Base-by-base conservation (phyloP, 2,329 filamentous ascomycete genomes). In the Aspergillus sp. region DNA sequence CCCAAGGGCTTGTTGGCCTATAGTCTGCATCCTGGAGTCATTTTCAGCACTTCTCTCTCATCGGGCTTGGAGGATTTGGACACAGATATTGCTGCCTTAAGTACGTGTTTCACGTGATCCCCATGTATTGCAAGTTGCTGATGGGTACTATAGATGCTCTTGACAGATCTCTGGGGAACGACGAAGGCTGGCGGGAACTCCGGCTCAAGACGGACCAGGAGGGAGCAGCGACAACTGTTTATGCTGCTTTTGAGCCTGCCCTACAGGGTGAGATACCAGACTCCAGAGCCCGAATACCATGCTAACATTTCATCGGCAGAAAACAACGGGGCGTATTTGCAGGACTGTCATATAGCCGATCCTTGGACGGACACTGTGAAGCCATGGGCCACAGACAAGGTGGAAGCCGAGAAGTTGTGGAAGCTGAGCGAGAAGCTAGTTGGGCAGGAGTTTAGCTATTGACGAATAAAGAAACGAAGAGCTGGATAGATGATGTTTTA, bases 351-450 rank as follows among this genome's bases (percentile, higher is more conserved):
- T 51, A 64, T 79, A 4, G 64, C 66, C 2, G 64, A 75, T 49
- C 76, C 64, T 71, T 71, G 66, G 12, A 68, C 56, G 2, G 71
- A 75, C 9, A 66, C 69, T 0, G 74, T 74, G 6, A 65, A 62
- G 34, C 57, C 64, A 7, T 67, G 65, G 62, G 65, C 64, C 15
- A 66, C 60, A 5, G 64, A 61, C 34, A 61, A 51, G n/a, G 50
- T 67, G 37, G 67, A 70, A n/a, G 77, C 75, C 1, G 75, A 78
- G 39, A 74, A 70, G 51, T 58, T 81, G 34, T 82, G 79, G 78
- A 72, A 73, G 51, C 60, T 81, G 45, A 81, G 77, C 46, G 79
- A 82, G 64, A 68, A 75, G 51, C 61, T 80, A 20, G 75, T 79
- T 3, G 72, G 71, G 1, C 66, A 75, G 52, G 68, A 71, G 37